Evolutionary conservation across 2,329 filamentous ascomycete species (phyloP).

Genomic region (Colletotrichum acutatum): DNA sequence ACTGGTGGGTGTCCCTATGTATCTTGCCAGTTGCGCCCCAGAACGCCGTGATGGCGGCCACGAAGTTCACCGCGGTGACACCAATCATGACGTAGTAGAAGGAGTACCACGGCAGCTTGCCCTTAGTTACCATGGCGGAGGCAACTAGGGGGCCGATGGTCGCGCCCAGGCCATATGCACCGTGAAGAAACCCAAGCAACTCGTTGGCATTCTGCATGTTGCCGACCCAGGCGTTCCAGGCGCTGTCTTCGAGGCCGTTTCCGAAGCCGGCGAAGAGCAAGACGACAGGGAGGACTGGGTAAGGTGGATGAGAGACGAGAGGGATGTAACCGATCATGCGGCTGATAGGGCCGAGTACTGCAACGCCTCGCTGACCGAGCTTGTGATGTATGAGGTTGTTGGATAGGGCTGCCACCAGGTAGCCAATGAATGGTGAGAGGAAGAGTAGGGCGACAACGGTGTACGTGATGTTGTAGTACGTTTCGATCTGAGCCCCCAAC

Average conservation of each 20-base stretch:
- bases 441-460: constrained; percentile 74
- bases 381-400: constrained; percentile 74
- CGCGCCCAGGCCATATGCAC: constrained; percentile 77
- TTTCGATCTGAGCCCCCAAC: constrained; percentile 58
- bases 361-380: constrained; percentile 78
- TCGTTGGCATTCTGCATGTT: constrained; percentile 80
- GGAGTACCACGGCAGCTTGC: constrained; percentile 70
- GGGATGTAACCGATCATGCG: constrained; percentile 74
- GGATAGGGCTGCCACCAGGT: constrained; percentile 69
- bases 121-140: constrained; percentile 77
- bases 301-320: constrained; percentile 75
- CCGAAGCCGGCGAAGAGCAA: constrained; percentile 77
- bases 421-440: constrained; percentile 73
- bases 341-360: constrained; percentile 70
- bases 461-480: constrained; percentile 71
- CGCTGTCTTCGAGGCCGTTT: constrained; percentile 73
- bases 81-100: constrained; percentile 83
- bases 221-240: constrained; percentile 71
- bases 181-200: constrained; percentile 78
- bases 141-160: constrained; percentile 77
- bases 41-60: constrained; percentile 65
- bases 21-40: constrained; percentile 69
- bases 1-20: constrained; percentile 58
- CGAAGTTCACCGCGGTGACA: constrained; percentile 65
- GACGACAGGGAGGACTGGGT: constrained; percentile 72